These are phyloP conservation scores for Fusarium ambrosium DNA, from an alignment of 2,329 filamentous ascomycete species.

Conservation along the genomic window DNA sequence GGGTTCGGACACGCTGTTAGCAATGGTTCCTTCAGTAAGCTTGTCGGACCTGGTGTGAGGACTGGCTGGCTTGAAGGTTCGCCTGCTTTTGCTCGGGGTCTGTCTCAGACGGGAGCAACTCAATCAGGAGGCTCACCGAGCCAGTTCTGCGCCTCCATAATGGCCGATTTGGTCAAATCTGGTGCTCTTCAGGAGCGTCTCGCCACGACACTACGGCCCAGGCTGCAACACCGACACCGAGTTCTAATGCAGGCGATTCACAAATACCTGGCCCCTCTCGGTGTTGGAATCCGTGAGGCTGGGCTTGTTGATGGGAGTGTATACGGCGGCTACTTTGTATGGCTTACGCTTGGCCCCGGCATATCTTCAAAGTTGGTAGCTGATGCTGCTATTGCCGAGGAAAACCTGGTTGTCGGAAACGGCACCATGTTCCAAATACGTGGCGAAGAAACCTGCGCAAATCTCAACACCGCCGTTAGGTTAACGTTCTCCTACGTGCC, in stretches of 20 bases:
- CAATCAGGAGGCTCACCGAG: conserved; percentile 70
- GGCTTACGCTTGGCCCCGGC: conserved; percentile 73
- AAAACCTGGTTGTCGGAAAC: conserved; percentile 76
- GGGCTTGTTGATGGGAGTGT: conserved; percentile 59
- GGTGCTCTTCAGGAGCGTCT: conserved; percentile 63
- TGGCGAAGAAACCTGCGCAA: conserved; percentile 65
- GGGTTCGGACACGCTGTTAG: conserved; percentile 84
- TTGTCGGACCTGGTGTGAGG: conserved; percentile 82
- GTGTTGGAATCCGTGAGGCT: conserved; percentile 61
- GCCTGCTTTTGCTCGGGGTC: conserved; percentile 63
- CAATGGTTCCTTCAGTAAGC: conserved; percentile 93
- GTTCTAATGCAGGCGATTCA: conserved; percentile 71
- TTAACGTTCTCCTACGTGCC: conserved; percentile 82
- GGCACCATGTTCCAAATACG: conserved; percentile 79
- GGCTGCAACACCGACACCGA: conserved; percentile 60
- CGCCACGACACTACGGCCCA: conserved; percentile 57
- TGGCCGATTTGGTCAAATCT: conserved; percentile 62
- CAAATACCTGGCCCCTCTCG: conserved; percentile 72
- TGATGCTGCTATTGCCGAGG: conserved; percentile 69
- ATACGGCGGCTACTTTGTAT: conserved; percentile 89
- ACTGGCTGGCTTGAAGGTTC: conserved; percentile 91
- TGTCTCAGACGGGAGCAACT: conserved; percentile 67
- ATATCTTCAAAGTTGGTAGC: conserved; percentile 68
- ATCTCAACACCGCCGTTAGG: conserved; percentile 72
- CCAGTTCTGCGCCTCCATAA: conserved; percentile 66